These are phyloP conservation scores for Cenchrus purpureus DNA, from an alignment of 176 grass and related monocot genomes.

Conservation along the genomic window DNA sequence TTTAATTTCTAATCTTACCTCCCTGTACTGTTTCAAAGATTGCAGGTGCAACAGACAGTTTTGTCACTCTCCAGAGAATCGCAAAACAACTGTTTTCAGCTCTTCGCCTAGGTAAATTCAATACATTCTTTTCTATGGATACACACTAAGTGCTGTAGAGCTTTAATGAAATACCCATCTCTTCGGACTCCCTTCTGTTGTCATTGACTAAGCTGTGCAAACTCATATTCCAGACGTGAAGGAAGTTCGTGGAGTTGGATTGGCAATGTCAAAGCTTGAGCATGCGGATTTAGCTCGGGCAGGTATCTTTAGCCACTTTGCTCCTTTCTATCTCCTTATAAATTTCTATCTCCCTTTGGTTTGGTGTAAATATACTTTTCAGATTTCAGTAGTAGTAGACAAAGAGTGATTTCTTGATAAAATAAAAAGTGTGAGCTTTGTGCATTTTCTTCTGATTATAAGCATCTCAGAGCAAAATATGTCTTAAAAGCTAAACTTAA, in stretches of 20 bases:
- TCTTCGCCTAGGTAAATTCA: conserved; percentile 70
- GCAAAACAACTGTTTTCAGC: conserved; percentile 78
- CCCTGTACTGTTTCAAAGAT: conserved; percentile 57
- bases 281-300: conserved; percentile 49
- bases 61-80: conserved; percentile 68
- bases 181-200: conserved; percentile 13
- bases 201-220: conserved; percentile 37
- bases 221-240: conserved; percentile 68
- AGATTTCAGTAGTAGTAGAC: conserved; percentile 1
- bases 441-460: conserved; percentile 21
- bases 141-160: neutral
- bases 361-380: neutral
- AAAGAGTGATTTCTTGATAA: conserved; percentile 12
- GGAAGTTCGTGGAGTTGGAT: conserved; percentile 92
- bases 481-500: conserved; percentile 18
- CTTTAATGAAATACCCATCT: neutral
- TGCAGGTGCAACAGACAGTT: conserved; percentile 78
- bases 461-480: neutral
- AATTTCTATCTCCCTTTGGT: conserved; percentile 7
- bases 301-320: conserved; percentile 53
- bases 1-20: conserved; percentile 34
- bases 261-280: conserved; percentile 83
- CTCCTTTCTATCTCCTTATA: conserved; percentile 27
- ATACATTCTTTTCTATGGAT: conserved; percentile 22
- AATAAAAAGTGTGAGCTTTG: neutral